Evolutionary conservation across 306 rosid species (phyloP), one percentile per base, ranked within the genome.

Genomic region (Inga leiocalycina): DNA sequence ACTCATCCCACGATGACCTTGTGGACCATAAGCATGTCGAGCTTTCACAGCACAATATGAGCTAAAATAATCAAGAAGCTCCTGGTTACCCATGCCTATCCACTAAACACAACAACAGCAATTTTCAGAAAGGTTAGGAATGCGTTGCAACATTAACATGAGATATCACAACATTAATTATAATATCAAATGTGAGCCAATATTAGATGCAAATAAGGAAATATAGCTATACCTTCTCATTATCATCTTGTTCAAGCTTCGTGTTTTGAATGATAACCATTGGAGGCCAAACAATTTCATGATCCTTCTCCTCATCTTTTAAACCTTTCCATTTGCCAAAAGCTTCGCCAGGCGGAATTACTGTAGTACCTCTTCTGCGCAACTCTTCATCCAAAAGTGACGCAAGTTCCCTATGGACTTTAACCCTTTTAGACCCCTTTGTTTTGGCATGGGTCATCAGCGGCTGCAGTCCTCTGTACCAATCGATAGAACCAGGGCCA

Each of bases 1-100:
- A 82, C 98, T 93, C 84, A 90, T 85, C 77, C 98, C 97, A 49
- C 97, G 90, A 81, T 91, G 98, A 74, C 97, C 97, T n/a, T 88
- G 90, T 8, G 98, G 97, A 68, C 98, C 97, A 83, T 93, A 91
- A 0, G 98, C 71, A 79, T 93, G 98, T 13, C 92, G 86, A 10
- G 97, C 94, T 81, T 80, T 93, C 35, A 20, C 62, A 65, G 97
- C 91, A 83, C 45, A 78, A 82, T 88, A 91, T 2, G 86, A 5
- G 68, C 83, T 72, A 74, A 93, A 93, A 69, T 82, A 89, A 30
- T 91, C 92, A 49, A 90, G 86, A 72, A 93, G 94, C 88, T 93
- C 98, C 79, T 89, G 94, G 78, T 88, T 93, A 15, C 97, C 98
- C 98, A 90, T 93, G 30, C 87, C 93, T 75, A 74, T 24, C 93